A percentile compares a stretch with the other conserved stretches of the same genome.
Evolutionary conservation across 345 rosid genomes (phyloP).

Genomic region (Gossypium bickii): DNA sequence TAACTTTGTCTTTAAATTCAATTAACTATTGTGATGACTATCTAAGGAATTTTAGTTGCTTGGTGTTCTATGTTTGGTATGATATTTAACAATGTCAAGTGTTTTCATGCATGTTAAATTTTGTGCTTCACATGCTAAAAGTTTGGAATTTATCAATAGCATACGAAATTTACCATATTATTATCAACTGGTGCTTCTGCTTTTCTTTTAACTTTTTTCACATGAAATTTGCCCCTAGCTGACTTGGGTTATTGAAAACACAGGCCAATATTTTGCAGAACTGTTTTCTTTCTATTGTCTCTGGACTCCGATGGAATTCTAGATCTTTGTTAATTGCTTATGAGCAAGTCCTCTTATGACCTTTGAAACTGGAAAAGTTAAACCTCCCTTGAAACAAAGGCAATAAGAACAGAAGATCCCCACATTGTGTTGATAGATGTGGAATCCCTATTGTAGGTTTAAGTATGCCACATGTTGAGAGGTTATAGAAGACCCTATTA

Average conservation of each 20-base stretch:
- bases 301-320: not conserved
- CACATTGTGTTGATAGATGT: not conserved
- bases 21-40: conserved; percentile 11
- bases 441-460: not conserved
- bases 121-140: not conserved
- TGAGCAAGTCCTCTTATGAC: not conserved
- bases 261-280: not conserved
- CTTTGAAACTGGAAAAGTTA: not conserved
- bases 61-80: not conserved
- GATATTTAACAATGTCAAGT: not conserved
- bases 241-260: not conserved
- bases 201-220: not conserved
- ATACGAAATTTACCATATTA: not conserved
- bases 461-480: not conserved
- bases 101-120: not conserved
- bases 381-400: not conserved
- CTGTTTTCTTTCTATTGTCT: not conserved
- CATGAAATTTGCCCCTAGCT: not conserved
- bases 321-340: not conserved
- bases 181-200: not conserved
- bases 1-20: conserved; percentile 27
- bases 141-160: not conserved
- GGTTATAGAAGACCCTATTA: not conserved
- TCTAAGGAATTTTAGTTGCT: not conserved
- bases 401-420: not conserved